Conservation (phyloP, 2,329 filamentous ascomycete species). For the Alternaria brassicicola region DNA sequence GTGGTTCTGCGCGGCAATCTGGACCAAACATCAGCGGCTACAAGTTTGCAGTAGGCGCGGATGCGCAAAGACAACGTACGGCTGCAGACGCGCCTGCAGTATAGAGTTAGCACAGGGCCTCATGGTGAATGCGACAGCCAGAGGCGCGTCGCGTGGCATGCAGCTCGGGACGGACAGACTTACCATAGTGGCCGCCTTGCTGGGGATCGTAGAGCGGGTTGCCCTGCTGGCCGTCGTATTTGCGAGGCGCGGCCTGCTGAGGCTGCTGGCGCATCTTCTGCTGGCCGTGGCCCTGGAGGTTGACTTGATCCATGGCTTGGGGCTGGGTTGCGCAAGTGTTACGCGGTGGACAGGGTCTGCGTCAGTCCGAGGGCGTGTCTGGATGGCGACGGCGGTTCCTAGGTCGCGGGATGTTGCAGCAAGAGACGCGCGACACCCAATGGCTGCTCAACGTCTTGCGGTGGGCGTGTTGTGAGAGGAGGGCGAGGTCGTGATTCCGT, state of each 20-base stretch:
- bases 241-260: slow-evolving; percentile 46
- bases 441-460: slow-evolving; percentile 25
- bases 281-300: slow-evolving; percentile 45
- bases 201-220: slow-evolving; percentile 55
- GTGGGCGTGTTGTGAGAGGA: slow-evolving; percentile 39
- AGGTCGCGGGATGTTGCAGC: slow-evolving; percentile 29
- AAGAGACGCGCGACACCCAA: slow-evolving; percentile 30
- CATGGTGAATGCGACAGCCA: slow-evolving; percentile 11
- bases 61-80: slow-evolving; percentile 57
- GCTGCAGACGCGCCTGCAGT: slow-evolving; percentile 68
- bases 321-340: slow-evolving; percentile 38
- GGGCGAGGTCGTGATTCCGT: slow-evolving; percentile 42
- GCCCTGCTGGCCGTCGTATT: slow-evolving; percentile 58
- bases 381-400: slow-evolving; percentile 2
- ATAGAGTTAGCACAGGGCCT: slow-evolving; percentile 25
- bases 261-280: slow-evolving; percentile 48
- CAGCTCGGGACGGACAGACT: slow-evolving; percentile 20
- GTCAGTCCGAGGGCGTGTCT: slow-evolving; percentile 23
- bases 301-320: slow-evolving; percentile 47
- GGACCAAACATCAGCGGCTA: slow-evolving; percentile 47
- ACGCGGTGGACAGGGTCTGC: slow-evolving; percentile 40
- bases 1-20: slow-evolving; percentile 87
- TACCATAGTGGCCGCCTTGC: slow-evolving; percentile 59
- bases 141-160: slow-evolving; percentile 4
- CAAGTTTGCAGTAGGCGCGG: slow-evolving; percentile 13